Conservation (phyloP, 2,329 filamentous ascomycete species). For the Dactylellina drechsleri region DNA sequence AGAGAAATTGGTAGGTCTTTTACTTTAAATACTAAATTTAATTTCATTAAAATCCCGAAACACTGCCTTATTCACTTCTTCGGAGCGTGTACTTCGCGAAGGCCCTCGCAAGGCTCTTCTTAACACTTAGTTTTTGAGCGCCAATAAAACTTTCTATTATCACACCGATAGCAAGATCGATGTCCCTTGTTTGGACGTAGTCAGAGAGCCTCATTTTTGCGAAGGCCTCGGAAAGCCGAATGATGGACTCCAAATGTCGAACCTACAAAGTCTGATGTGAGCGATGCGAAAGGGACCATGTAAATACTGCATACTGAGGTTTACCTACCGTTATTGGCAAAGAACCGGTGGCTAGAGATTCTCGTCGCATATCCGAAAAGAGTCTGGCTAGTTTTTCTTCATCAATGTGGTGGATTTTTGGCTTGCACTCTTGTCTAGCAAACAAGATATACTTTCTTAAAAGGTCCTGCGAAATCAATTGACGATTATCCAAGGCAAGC, state of each 20-base stretch:
- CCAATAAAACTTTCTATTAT: slow-evolving; percentile 96
- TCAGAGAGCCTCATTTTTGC: slow-evolving; percentile 98
- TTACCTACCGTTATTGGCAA: slow-evolving; percentile 89
- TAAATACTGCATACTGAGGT: not conserved
- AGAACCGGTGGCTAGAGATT: slow-evolving; percentile 90
- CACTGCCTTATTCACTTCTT: slow-evolving; percentile 61
- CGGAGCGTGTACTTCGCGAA: slow-evolving; percentile 91
- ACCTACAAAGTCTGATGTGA: slow-evolving; percentile 70
- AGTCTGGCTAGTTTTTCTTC: slow-evolving; percentile 94
- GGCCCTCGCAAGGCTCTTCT: slow-evolving; percentile 90
- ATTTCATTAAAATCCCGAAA: not conserved
- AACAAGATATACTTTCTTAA: slow-evolving; percentile 97
- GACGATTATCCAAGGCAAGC: slow-evolving; percentile 12
- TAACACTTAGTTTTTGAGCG: slow-evolving; percentile 96
- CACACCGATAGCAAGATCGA: slow-evolving; percentile 95
- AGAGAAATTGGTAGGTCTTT: no score
- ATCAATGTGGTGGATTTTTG: slow-evolving; percentile 96
- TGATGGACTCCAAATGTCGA: slow-evolving; percentile 96
- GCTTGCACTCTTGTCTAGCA: slow-evolving; percentile 84
- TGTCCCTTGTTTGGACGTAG: slow-evolving; percentile 88
- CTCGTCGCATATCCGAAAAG: slow-evolving; percentile 94
- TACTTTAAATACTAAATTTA: no score
- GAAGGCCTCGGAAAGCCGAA: slow-evolving; percentile 92
- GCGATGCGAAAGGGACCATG: not conserved
- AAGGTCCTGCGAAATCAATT: slow-evolving; percentile 81